Percentiles rank a stretch among this genome's conserved stretches.
Conservation (phyloP, 495 filamentous ascomycete genomes). For the Apodospora peruviana region DNA sequence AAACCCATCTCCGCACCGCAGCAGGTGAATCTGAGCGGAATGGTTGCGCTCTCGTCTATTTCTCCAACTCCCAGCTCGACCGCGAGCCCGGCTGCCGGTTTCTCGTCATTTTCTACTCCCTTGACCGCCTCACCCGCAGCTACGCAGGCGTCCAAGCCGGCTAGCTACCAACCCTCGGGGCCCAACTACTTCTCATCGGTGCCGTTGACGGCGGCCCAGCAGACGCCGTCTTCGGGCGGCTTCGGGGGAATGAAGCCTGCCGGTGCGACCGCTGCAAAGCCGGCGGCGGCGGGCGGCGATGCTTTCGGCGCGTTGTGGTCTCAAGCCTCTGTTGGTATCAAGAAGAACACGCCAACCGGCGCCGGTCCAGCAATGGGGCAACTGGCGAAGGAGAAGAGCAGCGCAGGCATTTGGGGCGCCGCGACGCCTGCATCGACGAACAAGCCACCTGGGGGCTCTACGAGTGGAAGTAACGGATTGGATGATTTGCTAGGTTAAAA, state of each 20-base stretch:
- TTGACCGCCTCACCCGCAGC: conserved; percentile 35
- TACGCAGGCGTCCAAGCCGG: conserved; percentile 51
- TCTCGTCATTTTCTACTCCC: conserved; percentile 50
- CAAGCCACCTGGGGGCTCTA: conserved; percentile 11
- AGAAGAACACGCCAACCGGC: conserved; percentile 61
- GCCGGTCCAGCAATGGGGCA: conserved; percentile 74
- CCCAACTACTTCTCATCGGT: conserved; percentile 97
- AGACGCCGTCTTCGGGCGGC: conserved; percentile 19
- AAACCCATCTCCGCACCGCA: conserved; percentile 77
- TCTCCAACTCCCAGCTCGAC: conserved; percentile 62
- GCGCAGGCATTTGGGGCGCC: conserved; percentile 83
- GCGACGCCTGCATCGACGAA: conserved; percentile 10
- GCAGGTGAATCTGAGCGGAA: conserved; percentile 68
- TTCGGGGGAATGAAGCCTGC: conserved; percentile 17
- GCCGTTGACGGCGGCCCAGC: conserved; percentile 25
- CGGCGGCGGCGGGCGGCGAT: conserved; percentile 57
- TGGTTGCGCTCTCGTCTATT: conserved; percentile 74
- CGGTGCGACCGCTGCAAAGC: conserved; percentile 41
- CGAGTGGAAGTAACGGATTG: conserved; percentile 28
- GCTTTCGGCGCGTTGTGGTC: conserved; percentile 86
- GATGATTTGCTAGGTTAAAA: conserved; percentile 41
- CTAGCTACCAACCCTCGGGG: conserved; percentile 65
- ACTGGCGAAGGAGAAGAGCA: conserved; percentile 93
- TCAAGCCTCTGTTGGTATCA: conserved; percentile 67
- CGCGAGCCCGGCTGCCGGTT: conserved; percentile 47